Evolutionary conservation across 768 basidiomycete genomes (phyloP), one percentile per base, ranked within the genome.

Genomic region (Asterophora parasitica): DNA sequence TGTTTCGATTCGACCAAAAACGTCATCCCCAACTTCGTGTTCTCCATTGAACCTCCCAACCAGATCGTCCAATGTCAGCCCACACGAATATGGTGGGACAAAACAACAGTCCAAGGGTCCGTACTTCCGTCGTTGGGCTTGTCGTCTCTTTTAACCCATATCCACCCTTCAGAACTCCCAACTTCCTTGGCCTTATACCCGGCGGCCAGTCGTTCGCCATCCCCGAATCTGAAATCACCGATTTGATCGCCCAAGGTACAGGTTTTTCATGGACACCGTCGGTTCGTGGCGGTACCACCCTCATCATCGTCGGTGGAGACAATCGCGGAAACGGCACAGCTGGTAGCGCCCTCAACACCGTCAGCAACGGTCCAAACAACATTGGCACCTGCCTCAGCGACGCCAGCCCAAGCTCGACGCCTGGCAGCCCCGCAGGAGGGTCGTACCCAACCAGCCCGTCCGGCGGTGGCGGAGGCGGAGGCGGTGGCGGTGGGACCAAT

Each of bases 161-260:
- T 34, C 5, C 30, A 26, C 30, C 19, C 16, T 36, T 50, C 23
- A 85, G 85, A 12, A 77, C 59, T 0, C 74, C 80, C n/a, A 73
- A 62, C 28, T 86, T 88, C 61, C 69, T 79, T 19, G 86, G 86
- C 3, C 71, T 88, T 35, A 89, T 91, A 27, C 89, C 89, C 1
- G 89, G 88, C 0, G 88, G 88, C 10, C 69, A 86, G 43, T 87
- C 87, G 0, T 88, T 90, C 60, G 56, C 70, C 5, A 76, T 91
- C 37, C 83, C 84, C 1, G 51, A 74, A 52, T 71, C 72, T 10
- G 26, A 58, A 2, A 61, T 84, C 16, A 76, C 83, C 7, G 59
- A 70, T 31, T 63, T 74, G 3, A 20, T 58, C 0, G 48, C 55
- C 0, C 59, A 78, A 52, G 83, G 85, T 8, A 77, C 76, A 7